A percentile compares a stretch with the other conserved stretches of the same genome.
These are phyloP conservation scores for Blastobotrys malaysiensis DNA, from an alignment of 1,139 yeast genomes.

Conservation along the genomic window DNA sequence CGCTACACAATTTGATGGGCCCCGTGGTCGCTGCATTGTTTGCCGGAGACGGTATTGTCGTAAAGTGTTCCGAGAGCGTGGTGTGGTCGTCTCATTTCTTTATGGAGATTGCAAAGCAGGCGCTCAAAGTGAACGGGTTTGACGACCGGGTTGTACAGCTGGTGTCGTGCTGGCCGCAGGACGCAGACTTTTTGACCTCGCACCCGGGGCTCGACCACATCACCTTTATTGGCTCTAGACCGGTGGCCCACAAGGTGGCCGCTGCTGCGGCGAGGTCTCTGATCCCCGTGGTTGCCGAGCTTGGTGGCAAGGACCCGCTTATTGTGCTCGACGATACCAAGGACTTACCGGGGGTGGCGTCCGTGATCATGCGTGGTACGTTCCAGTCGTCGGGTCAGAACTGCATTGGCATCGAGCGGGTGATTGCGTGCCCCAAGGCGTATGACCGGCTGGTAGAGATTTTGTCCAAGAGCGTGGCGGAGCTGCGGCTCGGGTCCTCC, in stretches of 20 bases:
- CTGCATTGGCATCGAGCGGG: slow-evolving; percentile 94
- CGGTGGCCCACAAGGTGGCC: slow-evolving; percentile 85
- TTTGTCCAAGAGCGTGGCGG: slow-evolving; percentile 51
- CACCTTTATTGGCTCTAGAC: slow-evolving; percentile 92
- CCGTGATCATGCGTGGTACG: slow-evolving; percentile 86
- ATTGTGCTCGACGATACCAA: slow-evolving; percentile 63
- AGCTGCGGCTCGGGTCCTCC: slow-evolving; percentile 77
- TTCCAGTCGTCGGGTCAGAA: slow-evolving; percentile 97
- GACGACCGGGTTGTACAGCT: slow-evolving; percentile 82
- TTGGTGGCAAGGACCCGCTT: slow-evolving; percentile 93
- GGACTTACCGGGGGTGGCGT: slow-evolving; percentile 55
- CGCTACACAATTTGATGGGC: slow-evolving; percentile 81
- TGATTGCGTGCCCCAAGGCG: slow-evolving; percentile 64
- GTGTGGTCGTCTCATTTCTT: slow-evolving; percentile 90
- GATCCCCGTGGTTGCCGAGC: slow-evolving; percentile 90
- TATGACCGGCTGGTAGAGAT: slow-evolving; percentile 58
- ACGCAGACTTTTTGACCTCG: slow-evolving; percentile 77
- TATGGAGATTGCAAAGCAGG: slow-evolving; percentile 60
- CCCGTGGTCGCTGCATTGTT: slow-evolving; percentile 84
- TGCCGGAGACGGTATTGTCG: slow-evolving; percentile 84
- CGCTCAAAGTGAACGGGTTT: slow-evolving; percentile 65
- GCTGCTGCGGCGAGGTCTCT: slow-evolving; percentile 73
- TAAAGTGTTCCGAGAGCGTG: slow-evolving; percentile 93
- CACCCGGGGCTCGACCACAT: slow-evolving; percentile 80
- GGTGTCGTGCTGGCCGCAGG: slow-evolving; percentile 69